phyloP scores from a whole-genome alignment of 108 stramenopile species.

The Nitzschia sp. region DNA sequence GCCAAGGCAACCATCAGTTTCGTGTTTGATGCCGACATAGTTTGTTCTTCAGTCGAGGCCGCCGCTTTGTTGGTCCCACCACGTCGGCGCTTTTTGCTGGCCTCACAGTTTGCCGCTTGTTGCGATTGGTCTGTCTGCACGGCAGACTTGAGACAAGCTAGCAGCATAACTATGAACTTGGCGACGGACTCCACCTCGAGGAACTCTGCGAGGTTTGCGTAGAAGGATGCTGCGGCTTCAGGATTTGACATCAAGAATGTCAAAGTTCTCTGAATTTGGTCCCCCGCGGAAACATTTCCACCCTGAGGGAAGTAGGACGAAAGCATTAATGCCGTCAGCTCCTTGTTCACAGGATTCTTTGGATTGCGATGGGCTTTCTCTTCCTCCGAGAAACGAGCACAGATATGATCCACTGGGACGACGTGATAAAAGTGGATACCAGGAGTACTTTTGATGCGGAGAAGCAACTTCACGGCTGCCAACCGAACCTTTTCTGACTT shows the following conservation, averaged over 20 bases:
- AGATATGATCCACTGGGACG: slow-evolving; percentile 85
- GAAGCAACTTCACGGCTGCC: slow-evolving; percentile 84
- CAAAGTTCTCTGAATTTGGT: slow-evolving; percentile 83
- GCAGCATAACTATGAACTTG: slow-evolving; percentile 84
- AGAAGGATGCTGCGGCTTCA: slow-evolving; percentile 84
- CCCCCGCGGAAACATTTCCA: slow-evolving; percentile 49
- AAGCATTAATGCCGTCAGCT: slow-evolving; percentile 74
- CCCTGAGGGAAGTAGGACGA: slow-evolving; percentile 93
- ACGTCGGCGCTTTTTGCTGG: slow-evolving; percentile 28
- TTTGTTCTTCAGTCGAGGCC: slow-evolving; percentile 11
- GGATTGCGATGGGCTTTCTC: slow-evolving; percentile 43
- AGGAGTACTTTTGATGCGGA: slow-evolving; percentile 69
- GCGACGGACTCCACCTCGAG: slow-evolving; percentile 68
- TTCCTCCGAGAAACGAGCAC: slow-evolving; percentile 80
- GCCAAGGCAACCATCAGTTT: slow-evolving; percentile 66
- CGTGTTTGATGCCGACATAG: slow-evolving; percentile 45
- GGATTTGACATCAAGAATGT: slow-evolving; percentile 73
- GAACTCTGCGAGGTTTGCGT: slow-evolving; percentile 67
- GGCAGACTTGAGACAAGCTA: slow-evolving; percentile 63
- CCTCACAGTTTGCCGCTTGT: slow-evolving; percentile 5
- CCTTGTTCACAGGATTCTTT: slow-evolving; percentile 61
- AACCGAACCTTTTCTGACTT: slow-evolving; percentile 84
- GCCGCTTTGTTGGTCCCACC: slow-evolving; percentile 32
- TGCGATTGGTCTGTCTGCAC: slow-evolving; percentile 45
- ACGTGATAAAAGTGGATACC: slow-evolving; percentile 94